Base-by-base conservation (phyloP, 2,329 filamentous ascomycete species). In the Venturia effusa region DNA sequence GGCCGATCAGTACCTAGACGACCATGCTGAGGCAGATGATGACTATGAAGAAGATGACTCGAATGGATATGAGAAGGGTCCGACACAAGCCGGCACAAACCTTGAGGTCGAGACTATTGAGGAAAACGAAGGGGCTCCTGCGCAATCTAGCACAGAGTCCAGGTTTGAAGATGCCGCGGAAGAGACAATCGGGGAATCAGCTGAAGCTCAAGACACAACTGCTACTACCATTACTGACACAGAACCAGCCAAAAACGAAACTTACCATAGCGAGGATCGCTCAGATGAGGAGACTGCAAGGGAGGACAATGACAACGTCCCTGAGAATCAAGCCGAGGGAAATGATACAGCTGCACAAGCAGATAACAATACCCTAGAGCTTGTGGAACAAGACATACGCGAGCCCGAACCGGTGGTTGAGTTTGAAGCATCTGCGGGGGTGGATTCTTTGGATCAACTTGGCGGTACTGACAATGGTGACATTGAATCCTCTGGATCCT, bases 401-500 rank as follows among this genome's bases (percentile, higher is more conserved):
- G 24, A 24, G 24, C 15, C 13, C 4, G 40, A 10, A 32, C 5
- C 32, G 6, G 61, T 1, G 27, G 34, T 19, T 19, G 34, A 61
- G 59, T 10, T 30, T 1, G 59, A 15, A 24, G 22, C 30, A 8
- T 32, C 41, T 17, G n/a, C 24, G 51, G 61, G 34, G 19, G 40
- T 24, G 17, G 32, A 51, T 37, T 15, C n/a, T 27, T 15, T 51
- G 27, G 40, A 60, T 43, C 59, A 60, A n/a, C 24, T 37, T 51
- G 51, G 34, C n/a, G 65, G 67, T 24, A 63, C 64, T 48, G 65
- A 64, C 22, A 55, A 64, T 15, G 51, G 55, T 19, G 65, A 67
- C 37, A 67, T 67, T 22, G 61, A 64, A 1, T 73, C 72, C 1
- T 69, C 71, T 6, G 70, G 69, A 24, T 73, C 74, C 34, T 69